Percentiles rank a stretch among this genome's conserved stretches.
Conservation (phyloP, 73 alveolate genomes). For the Symbiodinium natans region DNA sequence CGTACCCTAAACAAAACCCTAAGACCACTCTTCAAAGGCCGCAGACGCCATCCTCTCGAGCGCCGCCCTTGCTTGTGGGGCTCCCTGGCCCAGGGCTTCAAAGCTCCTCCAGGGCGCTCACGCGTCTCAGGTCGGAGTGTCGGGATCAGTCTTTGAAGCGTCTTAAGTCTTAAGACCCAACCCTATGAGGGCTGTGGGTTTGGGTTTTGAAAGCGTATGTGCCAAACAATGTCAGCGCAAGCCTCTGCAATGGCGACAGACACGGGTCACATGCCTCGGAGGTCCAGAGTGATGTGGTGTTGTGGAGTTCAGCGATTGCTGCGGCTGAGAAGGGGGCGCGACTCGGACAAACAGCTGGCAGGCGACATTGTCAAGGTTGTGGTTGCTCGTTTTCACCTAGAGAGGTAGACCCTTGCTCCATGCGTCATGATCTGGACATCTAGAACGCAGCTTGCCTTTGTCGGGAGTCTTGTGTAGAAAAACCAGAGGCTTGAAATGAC, state of each 20-base stretch:
- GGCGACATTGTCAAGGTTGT: no score
- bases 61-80: not conserved
- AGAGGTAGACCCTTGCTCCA: no score
- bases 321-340: not conserved
- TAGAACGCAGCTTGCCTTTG: no score
- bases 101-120: not conserved
- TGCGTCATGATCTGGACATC: no score
- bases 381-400: no score
- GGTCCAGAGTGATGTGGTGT: not conserved
- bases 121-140: not conserved
- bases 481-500: no score
- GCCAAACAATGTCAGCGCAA: not conserved
- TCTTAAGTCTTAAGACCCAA: no score
- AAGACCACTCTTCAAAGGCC: not conserved
- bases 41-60: not conserved
- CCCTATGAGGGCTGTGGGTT: not conserved
- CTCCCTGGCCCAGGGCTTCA: not conserved
- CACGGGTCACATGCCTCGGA: not conserved
- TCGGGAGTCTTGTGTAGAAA: no score
- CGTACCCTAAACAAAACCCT: no score
- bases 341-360: not conserved
- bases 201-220: no score
- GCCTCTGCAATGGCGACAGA: not conserved
- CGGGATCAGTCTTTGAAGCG: not conserved
- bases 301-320: not conserved